Evolutionary conservation across 306 rosid genomes (phyloP), one percentile per base, ranked within the genome.

Genomic region (Vicia faba): DNA sequence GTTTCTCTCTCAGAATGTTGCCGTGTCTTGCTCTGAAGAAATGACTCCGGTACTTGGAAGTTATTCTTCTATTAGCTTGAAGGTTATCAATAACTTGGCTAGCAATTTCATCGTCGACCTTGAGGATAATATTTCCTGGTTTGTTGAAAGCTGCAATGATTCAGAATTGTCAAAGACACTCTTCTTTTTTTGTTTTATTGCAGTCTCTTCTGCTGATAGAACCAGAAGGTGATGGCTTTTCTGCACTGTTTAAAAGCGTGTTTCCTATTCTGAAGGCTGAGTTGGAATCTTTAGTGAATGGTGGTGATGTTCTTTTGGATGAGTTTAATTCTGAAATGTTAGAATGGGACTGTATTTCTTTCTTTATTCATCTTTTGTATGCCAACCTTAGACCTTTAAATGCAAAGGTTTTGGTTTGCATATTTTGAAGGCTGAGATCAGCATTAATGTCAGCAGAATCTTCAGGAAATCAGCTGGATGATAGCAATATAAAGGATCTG

Each of bases 341-440:
- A 49, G 78, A 75, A 61, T 83, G 91, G 96, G 93, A 92, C 61
- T 88, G 89, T 80, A 69, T 74, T 78, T 61, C 71, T 39, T 89
- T 87, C 75, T 62, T 86, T 38, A 72, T 82, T 49, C 81, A 75
- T 64, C 83, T 89, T 40, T 60, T 53, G 59, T 71, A 67, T 58
- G 61, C 82, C 70, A 77, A 82, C 55, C 71, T 79, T 43, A 76
- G 62, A 66, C 66, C 83, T 53, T 46, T 89, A 54, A 84, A 84
- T 53, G 77, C 85, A 26, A 80, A 71, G 65, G 68, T 86, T 72
- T 66, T 86, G 60, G 77, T 86, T 61, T 87, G 92, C 79, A 50
- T 85, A 62, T 84, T 92, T 80, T 89, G 98, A 96, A 87, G 84
- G 80, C 73, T 92, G 64, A 65, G 78, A 18, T 78, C 77, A 44